These are phyloP conservation scores for Chlamydomonas sp. DNA, from an alignment of 139 green algal genomes.

Conservation along the genomic window DNA sequence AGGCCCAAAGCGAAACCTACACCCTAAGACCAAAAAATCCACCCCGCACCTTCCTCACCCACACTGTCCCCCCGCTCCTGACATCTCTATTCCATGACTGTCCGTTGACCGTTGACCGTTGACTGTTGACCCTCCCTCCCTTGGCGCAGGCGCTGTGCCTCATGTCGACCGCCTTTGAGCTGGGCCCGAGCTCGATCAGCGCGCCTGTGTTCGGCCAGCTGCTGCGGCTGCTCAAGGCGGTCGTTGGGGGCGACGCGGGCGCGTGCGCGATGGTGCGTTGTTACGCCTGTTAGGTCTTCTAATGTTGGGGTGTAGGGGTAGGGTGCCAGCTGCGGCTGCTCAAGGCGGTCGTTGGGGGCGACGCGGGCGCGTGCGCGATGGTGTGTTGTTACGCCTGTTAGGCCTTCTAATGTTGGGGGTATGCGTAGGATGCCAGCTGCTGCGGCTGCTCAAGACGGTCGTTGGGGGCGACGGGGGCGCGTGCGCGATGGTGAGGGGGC, in stretches of 20 bases:
- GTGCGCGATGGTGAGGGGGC: neutral
- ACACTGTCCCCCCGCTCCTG: too few species aligned
- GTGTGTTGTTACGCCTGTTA: neutral
- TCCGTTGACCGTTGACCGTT: too few species aligned
- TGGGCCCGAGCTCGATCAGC: slow-evolving; percentile 28
- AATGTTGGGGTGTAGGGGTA: neutral
- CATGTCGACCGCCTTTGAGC: slow-evolving; percentile 39
- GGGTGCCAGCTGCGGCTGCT: slow-evolving; percentile 22
- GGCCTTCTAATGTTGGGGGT: neutral
- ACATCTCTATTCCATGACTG: too few species aligned
- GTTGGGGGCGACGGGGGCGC: slow-evolving; percentile 1
- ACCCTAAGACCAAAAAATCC: too few species aligned
- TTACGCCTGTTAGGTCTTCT: neutral
- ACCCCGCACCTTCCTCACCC: too few species aligned
- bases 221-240: slow-evolving; percentile 17
- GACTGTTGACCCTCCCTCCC: too few species aligned
- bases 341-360: slow-evolving; percentile 6
- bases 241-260: slow-evolving; percentile 5
- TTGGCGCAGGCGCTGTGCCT: slow-evolving; percentile 27
- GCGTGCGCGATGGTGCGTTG: neutral
- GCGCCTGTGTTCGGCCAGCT: slow-evolving; percentile 19
- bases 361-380: neutral
- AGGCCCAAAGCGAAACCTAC: too few species aligned
- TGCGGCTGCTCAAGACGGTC: slow-evolving; percentile 16
- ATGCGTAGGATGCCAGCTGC: slow-evolving; percentile 15